Evolutionary conservation across 1,139 yeast genomes (phyloP), one percentile per base, ranked within the genome.

Genomic region (Kazachstania sp.): DNA sequence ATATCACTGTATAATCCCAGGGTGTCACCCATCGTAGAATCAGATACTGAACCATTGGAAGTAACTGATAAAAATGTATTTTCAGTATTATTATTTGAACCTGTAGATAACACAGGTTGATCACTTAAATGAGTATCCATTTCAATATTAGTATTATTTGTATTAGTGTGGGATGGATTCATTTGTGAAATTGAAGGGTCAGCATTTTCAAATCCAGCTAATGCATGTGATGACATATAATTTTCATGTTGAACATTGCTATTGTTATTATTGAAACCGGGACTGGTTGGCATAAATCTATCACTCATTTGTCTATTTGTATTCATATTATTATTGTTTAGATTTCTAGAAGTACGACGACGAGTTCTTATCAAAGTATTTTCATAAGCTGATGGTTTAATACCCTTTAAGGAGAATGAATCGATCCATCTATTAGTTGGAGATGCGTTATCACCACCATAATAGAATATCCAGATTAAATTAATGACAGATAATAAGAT

Each of bases 391-490:
- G 71, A 65, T 19, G 64, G 65, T 54, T 69, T 64, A 53, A 72
- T 66, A 32, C 76, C 72, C 49, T 63, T 65, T 44, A 72, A 65
- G 41, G 78, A 68, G 60, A 83, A 86, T 6, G 95, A 83, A 70
- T 88, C 96, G 51, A 92, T 77, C 71, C 84, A 85, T 61, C 83
- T 80, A 63, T 86, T 88, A 18, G 87, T 72, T 39, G 95, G 92
- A 20, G 87, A 77, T 49, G 80, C 80, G 39, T 85, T 85, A 57
- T 83, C 90, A 36, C 85, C 82, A 16, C 92, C 97, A 64, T 84
- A 86, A 67, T 88, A 90, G 50, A 88, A 71, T 47, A 90, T 74
- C 95, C 97, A 92, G 45, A 78, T 71, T 48, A 85, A 62, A 64
- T 90, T 86, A 52, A 87, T 73, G 65, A 90, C 86, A 23, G 94